These are phyloP conservation scores for Laburnicola sp. DNA, from an alignment of 2,329 filamentous ascomycete species.

Conservation along the genomic window DNA sequence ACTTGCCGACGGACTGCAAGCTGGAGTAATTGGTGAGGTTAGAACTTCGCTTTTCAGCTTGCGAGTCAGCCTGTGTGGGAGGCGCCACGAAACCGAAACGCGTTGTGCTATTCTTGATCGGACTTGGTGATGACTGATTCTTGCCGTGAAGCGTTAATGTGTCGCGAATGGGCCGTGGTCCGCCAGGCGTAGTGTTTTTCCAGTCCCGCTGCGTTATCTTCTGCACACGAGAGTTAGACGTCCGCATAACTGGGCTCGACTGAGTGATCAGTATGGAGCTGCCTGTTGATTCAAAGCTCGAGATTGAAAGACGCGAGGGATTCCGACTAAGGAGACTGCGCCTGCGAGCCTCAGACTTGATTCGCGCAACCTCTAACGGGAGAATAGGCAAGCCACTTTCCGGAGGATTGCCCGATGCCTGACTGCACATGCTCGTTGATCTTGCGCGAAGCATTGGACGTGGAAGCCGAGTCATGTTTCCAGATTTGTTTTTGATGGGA, in stretches of 20 bases:
- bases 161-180: slow-evolving; percentile 35
- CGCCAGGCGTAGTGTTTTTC: slow-evolving; percentile 37
- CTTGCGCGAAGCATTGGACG: slow-evolving; percentile 29
- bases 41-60: slow-evolving; percentile 12
- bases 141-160: slow-evolving; percentile 26
- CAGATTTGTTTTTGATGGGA: slow-evolving; percentile 9
- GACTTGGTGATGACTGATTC: slow-evolving; percentile 16
- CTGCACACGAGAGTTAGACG: slow-evolving; percentile 34
- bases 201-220: slow-evolving; percentile 43
- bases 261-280: slow-evolving; percentile 47
- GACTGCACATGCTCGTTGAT: slow-evolving; percentile 31
- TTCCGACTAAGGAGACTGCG: slow-evolving; percentile 32
- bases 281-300: slow-evolving; percentile 46
- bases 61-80: slow-evolving; percentile 5
- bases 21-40: slow-evolving; percentile 18
- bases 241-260: slow-evolving; percentile 41
- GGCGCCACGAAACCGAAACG: slow-evolving; percentile 15
- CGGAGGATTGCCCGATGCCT: slow-evolving; percentile 44
- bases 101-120: slow-evolving; percentile 22
- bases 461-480: slow-evolving; percentile 6
- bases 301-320: slow-evolving; percentile 45
- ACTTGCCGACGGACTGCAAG: slow-evolving; percentile 25
- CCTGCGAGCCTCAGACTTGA: slow-evolving; percentile 26
- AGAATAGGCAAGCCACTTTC: slow-evolving; percentile 49
- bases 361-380: slow-evolving; percentile 39